phyloP scores from a whole-genome alignment of 345 rosid species.

The Mallotus nudiflorus region DNA sequence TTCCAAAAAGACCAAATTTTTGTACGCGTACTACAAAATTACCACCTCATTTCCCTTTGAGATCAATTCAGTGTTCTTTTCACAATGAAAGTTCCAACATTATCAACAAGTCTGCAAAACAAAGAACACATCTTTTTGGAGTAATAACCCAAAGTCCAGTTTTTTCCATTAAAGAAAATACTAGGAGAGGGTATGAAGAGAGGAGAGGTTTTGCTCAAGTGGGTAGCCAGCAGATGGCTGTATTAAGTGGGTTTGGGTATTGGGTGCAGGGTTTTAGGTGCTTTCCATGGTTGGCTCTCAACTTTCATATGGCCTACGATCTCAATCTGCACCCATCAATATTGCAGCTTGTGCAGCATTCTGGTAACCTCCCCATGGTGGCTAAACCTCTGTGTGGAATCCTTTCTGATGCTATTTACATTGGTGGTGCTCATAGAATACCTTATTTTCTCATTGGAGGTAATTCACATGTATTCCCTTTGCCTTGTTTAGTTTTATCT shows the following conservation, averaged over 20 bases:
- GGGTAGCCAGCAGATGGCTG: conserved; percentile 53
- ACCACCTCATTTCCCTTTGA: conserved; percentile 1
- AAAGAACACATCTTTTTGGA: conserved; percentile 26
- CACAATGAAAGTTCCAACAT: conserved; percentile 21
- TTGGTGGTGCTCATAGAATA: conserved; percentile 68
- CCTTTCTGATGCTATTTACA: conserved; percentile 73
- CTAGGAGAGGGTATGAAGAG: conserved; percentile 24
- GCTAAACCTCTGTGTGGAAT: conserved; percentile 87
- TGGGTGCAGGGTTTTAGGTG: conserved; percentile 90
- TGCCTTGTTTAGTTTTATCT: background rate
- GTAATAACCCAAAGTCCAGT: conserved; percentile 33
- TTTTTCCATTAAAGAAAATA: conserved; percentile 33
- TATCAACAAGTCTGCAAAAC: conserved; percentile 22
- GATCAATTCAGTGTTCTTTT: conserved; percentile 8
- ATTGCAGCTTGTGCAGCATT: conserved; percentile 82
- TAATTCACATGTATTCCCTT: conserved; percentile 21
- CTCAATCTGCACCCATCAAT: conserved; percentile 68
- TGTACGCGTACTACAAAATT: background rate
- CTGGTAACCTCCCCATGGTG: conserved; percentile 83
- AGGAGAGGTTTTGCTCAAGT: conserved; percentile 34
- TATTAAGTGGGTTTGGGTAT: conserved; percentile 81
- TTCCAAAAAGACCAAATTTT: conserved; percentile 15
- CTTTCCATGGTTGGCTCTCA: conserved; percentile 92
- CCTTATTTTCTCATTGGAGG: conserved; percentile 91
- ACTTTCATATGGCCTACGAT: conserved; percentile 76